Evolutionary conservation across 1,284 basidiomycete species (phyloP).

Genomic region (Malassezia sp.): DNA sequence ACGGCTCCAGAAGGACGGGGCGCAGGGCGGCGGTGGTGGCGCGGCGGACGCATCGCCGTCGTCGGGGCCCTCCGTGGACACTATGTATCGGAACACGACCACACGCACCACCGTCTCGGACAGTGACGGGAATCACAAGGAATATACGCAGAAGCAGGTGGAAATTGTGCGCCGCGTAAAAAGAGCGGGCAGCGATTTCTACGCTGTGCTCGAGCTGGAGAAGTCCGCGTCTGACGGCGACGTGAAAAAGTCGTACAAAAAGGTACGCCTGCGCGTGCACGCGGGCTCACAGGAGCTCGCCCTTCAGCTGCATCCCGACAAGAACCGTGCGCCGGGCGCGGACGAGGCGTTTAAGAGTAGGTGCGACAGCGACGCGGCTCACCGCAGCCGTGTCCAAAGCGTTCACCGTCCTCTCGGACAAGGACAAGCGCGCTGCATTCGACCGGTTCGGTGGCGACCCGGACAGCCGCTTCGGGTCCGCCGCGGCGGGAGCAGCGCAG

Average conservation of each 20-base stretch:
- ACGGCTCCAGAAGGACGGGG: constrained; percentile 50
- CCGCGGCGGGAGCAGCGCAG: constrained; percentile 46
- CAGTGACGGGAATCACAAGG: constrained; percentile 52
- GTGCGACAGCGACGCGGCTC: constrained; percentile 46
- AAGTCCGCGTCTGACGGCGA: constrained; percentile 65
- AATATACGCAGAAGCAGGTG: constrained; percentile 74
- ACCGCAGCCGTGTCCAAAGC: constrained; percentile 90
- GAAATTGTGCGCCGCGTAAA: constrained; percentile 77
- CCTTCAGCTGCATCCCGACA: constrained; percentile 86
- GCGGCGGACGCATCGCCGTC: constrained; percentile 25
- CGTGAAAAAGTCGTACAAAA: constrained; percentile 91
- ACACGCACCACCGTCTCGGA: background rate
- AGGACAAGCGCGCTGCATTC: constrained; percentile 78
- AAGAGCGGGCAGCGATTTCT: constrained; percentile 73
- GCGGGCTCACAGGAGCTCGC: constrained; percentile 58
- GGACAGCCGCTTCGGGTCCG: constrained; percentile 56
- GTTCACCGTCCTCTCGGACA: constrained; percentile 84
- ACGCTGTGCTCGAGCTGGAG: constrained; percentile 77
- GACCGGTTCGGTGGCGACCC: constrained; percentile 77
- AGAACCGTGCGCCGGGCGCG: constrained; percentile 92
- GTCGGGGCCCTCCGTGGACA: background rate
- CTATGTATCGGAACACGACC: background rate
- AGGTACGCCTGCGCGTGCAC: constrained; percentile 58
- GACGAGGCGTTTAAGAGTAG: constrained; percentile 97
- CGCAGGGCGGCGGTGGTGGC: constrained; percentile 46